A percentile compares a stretch with the other conserved stretches of the same genome.
These are phyloP conservation scores for Plasmodium cynomolgi DNA, from an alignment of 169 alveolate genomes.

Conservation along the genomic window DNA sequence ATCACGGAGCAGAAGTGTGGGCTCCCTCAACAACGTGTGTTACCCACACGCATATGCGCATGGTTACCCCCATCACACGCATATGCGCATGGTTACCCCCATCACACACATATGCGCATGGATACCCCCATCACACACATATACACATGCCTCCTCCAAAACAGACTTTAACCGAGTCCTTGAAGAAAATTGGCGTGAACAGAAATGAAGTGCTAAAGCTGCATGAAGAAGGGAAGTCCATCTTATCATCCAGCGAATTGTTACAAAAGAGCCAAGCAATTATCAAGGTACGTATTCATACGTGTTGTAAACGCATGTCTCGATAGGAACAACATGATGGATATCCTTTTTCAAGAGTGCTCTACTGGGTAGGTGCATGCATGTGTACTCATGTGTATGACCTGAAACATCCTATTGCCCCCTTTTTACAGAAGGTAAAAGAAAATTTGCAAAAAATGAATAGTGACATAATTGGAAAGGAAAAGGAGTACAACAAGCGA, in stretches of 20 bases:
- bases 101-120: background rate
- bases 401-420: background rate
- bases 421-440: conserved; percentile 33
- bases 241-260: conserved; percentile 35
- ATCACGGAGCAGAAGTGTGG: background rate
- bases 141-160: background rate
- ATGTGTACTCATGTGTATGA: background rate
- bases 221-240: conserved; percentile 66
- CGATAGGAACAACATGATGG: background rate
- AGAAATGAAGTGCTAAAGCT: conserved; percentile 41
- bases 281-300: conserved; percentile 33
- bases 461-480: conserved; percentile 48
- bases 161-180: conserved; percentile 51
- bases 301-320: background rate
- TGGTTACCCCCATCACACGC: background rate
- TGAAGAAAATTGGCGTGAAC: conserved; percentile 53
- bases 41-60: background rate
- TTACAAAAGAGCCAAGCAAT: conserved; percentile 40
- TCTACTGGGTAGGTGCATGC: background rate
- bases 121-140: background rate
- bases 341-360: background rate
- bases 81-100: background rate
- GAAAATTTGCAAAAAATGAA: conserved; percentile 64
- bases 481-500: conserved; percentile 66
- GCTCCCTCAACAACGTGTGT: background rate